These are phyloP conservation scores for Penicillium roqueforti DNA, from an alignment of 495 filamentous ascomycete genomes.

Conservation along the genomic window DNA sequence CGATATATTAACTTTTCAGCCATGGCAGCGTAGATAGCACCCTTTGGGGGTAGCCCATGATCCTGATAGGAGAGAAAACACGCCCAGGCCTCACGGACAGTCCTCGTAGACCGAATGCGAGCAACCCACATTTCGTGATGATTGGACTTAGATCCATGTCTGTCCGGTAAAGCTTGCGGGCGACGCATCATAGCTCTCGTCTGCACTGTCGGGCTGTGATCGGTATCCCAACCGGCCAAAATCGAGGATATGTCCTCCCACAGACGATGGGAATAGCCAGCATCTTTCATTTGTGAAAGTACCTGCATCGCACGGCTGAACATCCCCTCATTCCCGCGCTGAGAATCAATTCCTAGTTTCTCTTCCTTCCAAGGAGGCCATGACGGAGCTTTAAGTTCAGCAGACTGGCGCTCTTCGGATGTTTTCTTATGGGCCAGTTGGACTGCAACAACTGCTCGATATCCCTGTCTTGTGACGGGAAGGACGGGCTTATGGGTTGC, in stretches of 20 bases:
- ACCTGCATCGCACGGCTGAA: constrained; percentile 55
- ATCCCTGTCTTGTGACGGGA: constrained; percentile 57
- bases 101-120: constrained; percentile 61
- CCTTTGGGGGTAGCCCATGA: constrained; percentile 26
- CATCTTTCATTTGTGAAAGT: constrained; percentile 56
- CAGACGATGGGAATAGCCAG: constrained; percentile 50
- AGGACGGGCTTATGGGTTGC: constrained; percentile 51
- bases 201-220: constrained; percentile 66
- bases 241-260: constrained; percentile 59
- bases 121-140: constrained; percentile 51
- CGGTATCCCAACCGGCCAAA: constrained; percentile 64
- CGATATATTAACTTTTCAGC: constrained; percentile 54
- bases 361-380: constrained; percentile 75
- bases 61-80: constrained; percentile 57
- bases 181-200: constrained; percentile 43
- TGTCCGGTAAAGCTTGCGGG: constrained; percentile 18
- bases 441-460: constrained; percentile 53
- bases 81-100: constrained; percentile 67
- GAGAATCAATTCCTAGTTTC: constrained; percentile 53
- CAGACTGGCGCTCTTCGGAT: constrained; percentile 52
- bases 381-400: constrained; percentile 53
- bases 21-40: constrained; percentile 54
- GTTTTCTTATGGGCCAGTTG: constrained; percentile 66
- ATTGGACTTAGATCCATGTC: constrained; percentile 10
- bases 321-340: constrained; percentile 52